Conservation (phyloP, 495 filamentous ascomycete genomes). For the Talaromyces trachyspermus region DNA sequence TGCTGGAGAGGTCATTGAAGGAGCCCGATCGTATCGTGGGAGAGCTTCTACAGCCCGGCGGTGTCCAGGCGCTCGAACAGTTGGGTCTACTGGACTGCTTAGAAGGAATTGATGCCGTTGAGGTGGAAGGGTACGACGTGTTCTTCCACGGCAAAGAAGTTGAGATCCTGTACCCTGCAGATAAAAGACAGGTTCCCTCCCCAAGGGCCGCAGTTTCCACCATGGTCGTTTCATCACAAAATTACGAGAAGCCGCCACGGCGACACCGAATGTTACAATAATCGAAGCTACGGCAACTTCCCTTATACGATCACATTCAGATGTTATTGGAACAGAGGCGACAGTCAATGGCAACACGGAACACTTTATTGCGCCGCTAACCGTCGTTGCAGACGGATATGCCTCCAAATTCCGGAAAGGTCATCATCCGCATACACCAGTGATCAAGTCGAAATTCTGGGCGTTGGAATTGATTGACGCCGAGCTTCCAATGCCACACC, state of each 20-base stretch:
- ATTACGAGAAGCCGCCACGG: slow-evolving; percentile 58
- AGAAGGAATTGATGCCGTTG: slow-evolving; percentile 81
- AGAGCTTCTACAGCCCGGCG: slow-evolving; percentile 90
- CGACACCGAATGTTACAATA: slow-evolving; percentile 62
- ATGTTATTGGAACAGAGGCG: slow-evolving; percentile 71
- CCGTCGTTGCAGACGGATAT: slow-evolving; percentile 89
- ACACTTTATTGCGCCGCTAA: slow-evolving; percentile 79
- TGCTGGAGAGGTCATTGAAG: slow-evolving; percentile 82
- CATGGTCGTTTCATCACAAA: slow-evolving; percentile 78
- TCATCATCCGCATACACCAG: slow-evolving; percentile 58
- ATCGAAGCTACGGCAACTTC: slow-evolving; percentile 64
- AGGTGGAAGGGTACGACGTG: slow-evolving; percentile 77
- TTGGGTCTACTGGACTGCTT: slow-evolving; percentile 76
- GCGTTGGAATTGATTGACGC: slow-evolving; percentile 88
- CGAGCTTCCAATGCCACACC: slow-evolving; percentile 58
- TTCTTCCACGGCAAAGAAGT: slow-evolving; percentile 75
- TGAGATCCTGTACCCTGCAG: slow-evolving; percentile 61
- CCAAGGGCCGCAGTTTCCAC: slow-evolving; percentile 69
- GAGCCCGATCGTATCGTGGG: slow-evolving; percentile 96
- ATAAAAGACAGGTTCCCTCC: slow-evolving; percentile 28
- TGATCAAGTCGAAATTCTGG: slow-evolving; percentile 77
- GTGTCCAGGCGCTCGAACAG: slow-evolving; percentile 70
- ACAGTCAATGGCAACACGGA: slow-evolving; percentile 55
- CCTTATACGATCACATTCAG: slow-evolving; percentile 50
- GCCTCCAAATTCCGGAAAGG: slow-evolving; percentile 86